Evolutionary conservation across 1,139 yeast genomes (phyloP).

Genomic region (Pichia cactophila): DNA sequence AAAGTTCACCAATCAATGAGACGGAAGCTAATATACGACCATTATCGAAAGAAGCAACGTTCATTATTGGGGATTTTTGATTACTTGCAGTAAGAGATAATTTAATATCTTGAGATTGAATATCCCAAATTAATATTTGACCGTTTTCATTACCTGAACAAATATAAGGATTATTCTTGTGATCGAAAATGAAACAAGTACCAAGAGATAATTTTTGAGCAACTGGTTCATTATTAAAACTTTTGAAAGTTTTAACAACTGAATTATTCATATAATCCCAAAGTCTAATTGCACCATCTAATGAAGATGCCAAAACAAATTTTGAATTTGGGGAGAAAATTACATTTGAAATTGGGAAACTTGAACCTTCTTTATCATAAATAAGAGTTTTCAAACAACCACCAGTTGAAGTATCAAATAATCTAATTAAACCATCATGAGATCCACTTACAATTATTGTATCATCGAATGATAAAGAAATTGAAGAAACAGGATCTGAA

Average conservation of each 20-base stretch:
- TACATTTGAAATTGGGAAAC: conserved; percentile 72
- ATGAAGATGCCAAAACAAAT: conserved; percentile 67
- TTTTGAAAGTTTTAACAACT: conserved; percentile 67
- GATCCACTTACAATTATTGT: conserved; percentile 82
- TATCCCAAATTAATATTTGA: conserved; percentile 63
- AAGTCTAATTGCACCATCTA: conserved; percentile 69
- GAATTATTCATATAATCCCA: conserved; percentile 80
- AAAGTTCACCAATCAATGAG: conserved; percentile 35
- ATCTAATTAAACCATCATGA: conserved; percentile 67
- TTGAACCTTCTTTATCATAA: conserved; percentile 54
- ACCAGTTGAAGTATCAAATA: conserved; percentile 84
- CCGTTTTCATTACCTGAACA: conserved; percentile 64
- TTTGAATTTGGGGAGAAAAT: conserved; percentile 76
- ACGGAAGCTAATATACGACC: conserved; percentile 38
- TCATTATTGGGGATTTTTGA: conserved; percentile 32
- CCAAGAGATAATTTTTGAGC: conserved; percentile 42
- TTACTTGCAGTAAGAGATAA: conserved; percentile 16
- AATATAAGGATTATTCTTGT: conserved; percentile 33
- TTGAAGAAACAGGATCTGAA: conserved; percentile 78
- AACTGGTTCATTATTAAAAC: conserved; percentile 31
- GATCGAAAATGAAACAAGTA: conserved; percentile 35
- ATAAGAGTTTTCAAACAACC: conserved; percentile 88
- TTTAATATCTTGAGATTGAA: conserved; percentile 48
- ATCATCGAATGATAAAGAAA: conserved; percentile 72
- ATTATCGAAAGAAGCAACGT: conserved; percentile 36